Evolutionary conservation across 805 yeast species (phyloP).

Genomic region (Suhomyces prunicola): DNA sequence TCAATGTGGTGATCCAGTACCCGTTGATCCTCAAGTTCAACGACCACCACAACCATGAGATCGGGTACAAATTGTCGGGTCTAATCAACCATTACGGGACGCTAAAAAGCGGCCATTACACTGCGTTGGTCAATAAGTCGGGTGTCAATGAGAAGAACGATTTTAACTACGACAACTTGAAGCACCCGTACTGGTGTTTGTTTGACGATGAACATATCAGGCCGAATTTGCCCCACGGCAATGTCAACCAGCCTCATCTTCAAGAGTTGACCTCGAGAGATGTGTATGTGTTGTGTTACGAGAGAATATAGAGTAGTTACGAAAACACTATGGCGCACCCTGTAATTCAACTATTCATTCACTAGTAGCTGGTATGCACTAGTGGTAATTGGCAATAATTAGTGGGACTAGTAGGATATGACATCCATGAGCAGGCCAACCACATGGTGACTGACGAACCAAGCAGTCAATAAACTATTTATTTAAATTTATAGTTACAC

Average conservation of each 20-base stretch:
- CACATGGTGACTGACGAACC: too few species aligned
- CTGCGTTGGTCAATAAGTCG: slow-evolving; percentile 57
- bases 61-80: slow-evolving; percentile 54
- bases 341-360: too few species aligned
- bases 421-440: too few species aligned
- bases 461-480: too few species aligned
- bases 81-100: slow-evolving; percentile 71
- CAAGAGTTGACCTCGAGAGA: slow-evolving; percentile 47
- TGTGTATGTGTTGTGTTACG: slow-evolving; percentile 71
- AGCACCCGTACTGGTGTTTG: slow-evolving; percentile 58
- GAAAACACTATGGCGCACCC: too few species aligned
- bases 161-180: slow-evolving; percentile 23
- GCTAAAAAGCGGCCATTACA: slow-evolving; percentile 73
- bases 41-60: slow-evolving; percentile 27
- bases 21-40: slow-evolving; percentile 53
- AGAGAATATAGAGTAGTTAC: slow-evolving; percentile 22
- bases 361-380: too few species aligned
- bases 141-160: slow-evolving; percentile 5
- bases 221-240: slow-evolving; percentile 46
- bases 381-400: too few species aligned
- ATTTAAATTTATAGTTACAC: too few species aligned
- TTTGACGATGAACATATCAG: slow-evolving; percentile 70
- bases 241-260: slow-evolving; percentile 29
- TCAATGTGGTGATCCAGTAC: slow-evolving; percentile 48
- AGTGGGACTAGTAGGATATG: too few species aligned